Evolutionary conservation across 257 asterid species (phyloP).

Genomic region (Fraxinus excelsior): DNA sequence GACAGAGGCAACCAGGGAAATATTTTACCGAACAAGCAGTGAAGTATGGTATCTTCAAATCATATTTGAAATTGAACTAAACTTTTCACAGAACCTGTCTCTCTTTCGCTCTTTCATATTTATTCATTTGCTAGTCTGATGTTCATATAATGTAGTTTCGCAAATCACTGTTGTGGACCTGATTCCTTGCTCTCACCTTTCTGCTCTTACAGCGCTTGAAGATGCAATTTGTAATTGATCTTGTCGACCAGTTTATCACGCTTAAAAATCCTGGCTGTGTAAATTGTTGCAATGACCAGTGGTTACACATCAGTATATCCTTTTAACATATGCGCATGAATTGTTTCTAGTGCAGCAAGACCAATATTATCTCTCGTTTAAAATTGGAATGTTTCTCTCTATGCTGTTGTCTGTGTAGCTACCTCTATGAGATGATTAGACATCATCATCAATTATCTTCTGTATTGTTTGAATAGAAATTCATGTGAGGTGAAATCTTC

Average conservation of each 20-base stretch:
- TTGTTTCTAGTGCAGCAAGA: not conserved
- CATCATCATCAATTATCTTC: not conserved
- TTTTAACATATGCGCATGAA: not conserved
- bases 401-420: constrained; percentile 6
- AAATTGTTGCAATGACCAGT: too few relatives aligned
- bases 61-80: too few relatives aligned
- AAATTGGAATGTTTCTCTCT: constrained; percentile 1
- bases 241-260: too few relatives aligned
- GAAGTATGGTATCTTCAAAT: constrained; percentile 29
- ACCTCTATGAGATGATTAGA: constrained; percentile 10
- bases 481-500: too few relatives aligned
- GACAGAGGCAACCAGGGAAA: constrained; percentile 57
- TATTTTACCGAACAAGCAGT: constrained; percentile 51
- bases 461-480: not conserved
- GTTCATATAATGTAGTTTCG: too few relatives aligned
- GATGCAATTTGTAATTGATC: too few relatives aligned
- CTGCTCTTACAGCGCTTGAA: too few relatives aligned
- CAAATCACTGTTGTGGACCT: too few relatives aligned
- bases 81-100: too few relatives aligned
- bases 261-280: too few relatives aligned
- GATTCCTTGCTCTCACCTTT: too few relatives aligned
- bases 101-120: not conserved
- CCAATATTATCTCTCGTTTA: not conserved
- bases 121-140: too few relatives aligned
- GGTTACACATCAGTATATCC: constrained; percentile 3